A percentile compares a stretch with the other conserved stretches of the same genome.
phyloP scores from a whole-genome alignment of 2,329 filamentous ascomycete genomes.

The Microdochium bolleyi region DNA sequence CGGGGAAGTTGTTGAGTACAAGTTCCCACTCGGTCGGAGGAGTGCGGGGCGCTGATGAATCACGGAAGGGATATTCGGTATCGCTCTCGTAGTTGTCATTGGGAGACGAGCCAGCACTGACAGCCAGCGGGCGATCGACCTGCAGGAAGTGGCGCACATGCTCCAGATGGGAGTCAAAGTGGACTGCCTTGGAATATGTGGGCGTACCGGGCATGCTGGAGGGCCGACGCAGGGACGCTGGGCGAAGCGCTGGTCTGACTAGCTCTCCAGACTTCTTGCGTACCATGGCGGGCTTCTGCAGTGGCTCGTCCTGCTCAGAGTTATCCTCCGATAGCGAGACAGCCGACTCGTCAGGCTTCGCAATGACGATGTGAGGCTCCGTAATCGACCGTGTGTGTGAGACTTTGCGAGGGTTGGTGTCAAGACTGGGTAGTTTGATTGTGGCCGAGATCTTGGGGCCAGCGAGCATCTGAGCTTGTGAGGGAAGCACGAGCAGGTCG shows the following conservation, averaged over 20 bases:
- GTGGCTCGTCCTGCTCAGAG: constrained; percentile 45
- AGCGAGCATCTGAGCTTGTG: constrained; percentile 19
- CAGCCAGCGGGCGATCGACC: constrained; percentile 88
- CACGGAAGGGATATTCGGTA: constrained; percentile 73
- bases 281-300: constrained; percentile 79
- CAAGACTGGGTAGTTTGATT: constrained; percentile 32
- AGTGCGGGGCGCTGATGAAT: neutral
- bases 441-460: constrained; percentile 42
- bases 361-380: constrained; percentile 40
- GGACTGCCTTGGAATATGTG: constrained; percentile 93
- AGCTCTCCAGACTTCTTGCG: constrained; percentile 98
- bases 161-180: constrained; percentile 94
- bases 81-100: constrained; percentile 84
- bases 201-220: constrained; percentile 97
- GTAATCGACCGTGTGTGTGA: constrained; percentile 48
- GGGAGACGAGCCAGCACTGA: constrained; percentile 89
- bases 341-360: constrained; percentile 40
- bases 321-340: constrained; percentile 53
- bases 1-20: constrained; percentile 73
- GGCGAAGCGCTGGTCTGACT: constrained; percentile 82
- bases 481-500: constrained; percentile 25
- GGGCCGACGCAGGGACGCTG: constrained; percentile 70
- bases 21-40: constrained; percentile 73
- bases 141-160: constrained; percentile 94
- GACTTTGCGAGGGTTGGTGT: constrained; percentile 29